phyloP scores from a whole-genome alignment of 1,284 basidiomycete genomes.

The Anthracocystis walkeri region DNA sequence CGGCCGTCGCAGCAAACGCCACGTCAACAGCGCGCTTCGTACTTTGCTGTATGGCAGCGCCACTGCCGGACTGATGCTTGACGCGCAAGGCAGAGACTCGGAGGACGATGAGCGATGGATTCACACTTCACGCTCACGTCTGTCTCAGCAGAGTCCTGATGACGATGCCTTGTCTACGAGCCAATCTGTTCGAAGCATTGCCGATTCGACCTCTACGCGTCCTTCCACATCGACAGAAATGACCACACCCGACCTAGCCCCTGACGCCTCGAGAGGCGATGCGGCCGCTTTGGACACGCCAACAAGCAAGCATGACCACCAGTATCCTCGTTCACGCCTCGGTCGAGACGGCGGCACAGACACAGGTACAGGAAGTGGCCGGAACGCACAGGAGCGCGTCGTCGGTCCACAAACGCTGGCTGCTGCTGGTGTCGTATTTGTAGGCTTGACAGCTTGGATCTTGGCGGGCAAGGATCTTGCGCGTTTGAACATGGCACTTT shows the following conservation, averaged over 20 bases:
- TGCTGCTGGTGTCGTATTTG: constrained; percentile 50
- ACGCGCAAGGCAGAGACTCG: constrained; percentile 20
- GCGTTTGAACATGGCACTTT: constrained; percentile 21
- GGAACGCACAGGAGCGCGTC: constrained; percentile 22
- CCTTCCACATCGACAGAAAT: constrained; percentile 48
- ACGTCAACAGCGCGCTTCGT: constrained; percentile 55
- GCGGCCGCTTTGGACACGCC: constrained; percentile 13
- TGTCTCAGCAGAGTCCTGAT: constrained; percentile 25
- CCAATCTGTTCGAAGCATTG: constrained; percentile 44
- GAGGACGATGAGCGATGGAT: constrained; percentile 41
- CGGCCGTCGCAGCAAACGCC: constrained; percentile 38
- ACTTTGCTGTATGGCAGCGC: constrained; percentile 51
- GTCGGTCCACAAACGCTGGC: constrained; percentile 30
- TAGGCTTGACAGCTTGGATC: constrained; percentile 54
- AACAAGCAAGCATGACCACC: constrained; percentile 21
- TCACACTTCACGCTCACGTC: constrained; percentile 15
- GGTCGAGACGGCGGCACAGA: constrained; percentile 18
- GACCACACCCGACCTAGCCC: constrained; percentile 39
- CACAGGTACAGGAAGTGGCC: background rate
- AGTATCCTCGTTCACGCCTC: constrained; percentile 21
- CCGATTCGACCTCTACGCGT: constrained; percentile 49
- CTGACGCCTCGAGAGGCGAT: constrained; percentile 24
- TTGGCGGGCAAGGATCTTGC: constrained; percentile 47
- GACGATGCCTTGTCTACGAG: constrained; percentile 46
- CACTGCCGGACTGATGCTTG: constrained; percentile 29